Evolutionary conservation across 108 stramenopile species (phyloP), one percentile per base, ranked within the genome.

Genomic region (Nitzschia inconspicua): DNA sequence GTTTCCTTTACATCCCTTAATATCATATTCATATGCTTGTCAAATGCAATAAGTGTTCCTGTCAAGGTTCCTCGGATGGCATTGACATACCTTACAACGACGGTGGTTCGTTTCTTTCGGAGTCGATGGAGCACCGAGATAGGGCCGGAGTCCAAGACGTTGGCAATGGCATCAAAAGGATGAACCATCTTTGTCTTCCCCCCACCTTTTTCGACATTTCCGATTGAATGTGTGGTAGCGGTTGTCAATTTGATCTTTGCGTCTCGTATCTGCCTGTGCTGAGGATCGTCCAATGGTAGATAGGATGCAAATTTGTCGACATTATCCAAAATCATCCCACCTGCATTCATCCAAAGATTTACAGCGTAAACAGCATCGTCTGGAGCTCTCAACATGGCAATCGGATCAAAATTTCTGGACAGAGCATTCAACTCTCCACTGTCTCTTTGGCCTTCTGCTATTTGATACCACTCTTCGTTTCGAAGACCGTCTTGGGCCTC

Each of bases 1-100:
- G 81, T 63, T 69, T 93, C 91, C 50, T 89, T 79, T 0, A 81
- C 88, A 69, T 89, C 82, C 43, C 60, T 67, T 53, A 93, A 46
- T 9, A 93, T 76, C 72, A 93, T 68, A 57, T 93, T 93, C 47
- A 83, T 80, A 62, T 86, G 87, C 60, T 86, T 89, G 65, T 93
- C 91, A 52, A 86, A 88, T 9, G 84, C 86, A 8, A 86, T 52
- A 30, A 93, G 63, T 46, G 55, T 72, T 2, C 91, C 91, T 8
- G 84, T 87, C 47, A 93, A 35, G 28, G 80, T 85, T 23, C 91
- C 91, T 8, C 91, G 79, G 16, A 93, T 67, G 30, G 85, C 81
- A 59, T 88, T 74, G 19, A 84, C 80, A 35, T 91, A 87, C 35
- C 91, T 73, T 18, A 88, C 55, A 30, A 89, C 68, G 18, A 93